Percentiles rank a stretch among this genome's conserved stretches.
Evolutionary conservation across 1,284 basidiomycete genomes (phyloP).

Genomic region (Melampsora americana): DNA sequence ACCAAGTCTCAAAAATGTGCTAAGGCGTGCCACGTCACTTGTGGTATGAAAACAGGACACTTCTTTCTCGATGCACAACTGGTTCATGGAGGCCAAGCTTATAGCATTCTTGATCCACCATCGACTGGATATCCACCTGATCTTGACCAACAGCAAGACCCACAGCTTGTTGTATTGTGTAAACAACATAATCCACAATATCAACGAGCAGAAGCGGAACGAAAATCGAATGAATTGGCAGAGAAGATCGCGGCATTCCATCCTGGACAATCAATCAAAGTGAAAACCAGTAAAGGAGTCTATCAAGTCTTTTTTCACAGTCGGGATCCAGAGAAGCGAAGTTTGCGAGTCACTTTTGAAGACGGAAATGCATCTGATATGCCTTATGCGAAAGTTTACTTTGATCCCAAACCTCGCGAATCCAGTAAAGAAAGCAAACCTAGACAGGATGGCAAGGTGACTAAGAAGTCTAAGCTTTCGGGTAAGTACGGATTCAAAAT

Average conservation of each 20-base stretch:
- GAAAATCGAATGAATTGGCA: constrained; percentile 26
- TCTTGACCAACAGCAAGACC: constrained; percentile 7
- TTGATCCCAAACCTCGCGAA: constrained; percentile 4
- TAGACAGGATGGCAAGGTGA: background rate
- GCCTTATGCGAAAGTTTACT: constrained; percentile 25
- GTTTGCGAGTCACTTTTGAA: constrained; percentile 27
- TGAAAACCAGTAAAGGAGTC: constrained; percentile 16
- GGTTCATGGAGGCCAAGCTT: constrained; percentile 10
- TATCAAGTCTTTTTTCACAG: constrained; percentile 32
- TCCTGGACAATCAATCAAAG: constrained; percentile 23
- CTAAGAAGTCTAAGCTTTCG: background rate
- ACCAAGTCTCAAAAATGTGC: constrained; percentile 58
- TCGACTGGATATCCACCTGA: constrained; percentile 8
- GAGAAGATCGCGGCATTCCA: constrained; percentile 8
- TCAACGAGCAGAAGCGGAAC: constrained; percentile 20
- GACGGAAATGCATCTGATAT: constrained; percentile 24
- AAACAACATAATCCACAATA: constrained; percentile 39
- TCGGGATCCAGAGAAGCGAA: constrained; percentile 13
- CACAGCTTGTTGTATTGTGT: constrained; percentile 20
- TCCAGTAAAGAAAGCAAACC: background rate
- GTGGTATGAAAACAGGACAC: constrained; percentile 59
- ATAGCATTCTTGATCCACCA: constrained; percentile 33
- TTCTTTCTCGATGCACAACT: constrained; percentile 34
- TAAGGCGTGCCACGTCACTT: constrained; percentile 88
- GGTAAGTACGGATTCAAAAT: background rate